These are phyloP conservation scores for Fraxinus sp. DNA, from an alignment of 305 asterid genomes.

Conservation along the genomic window DNA sequence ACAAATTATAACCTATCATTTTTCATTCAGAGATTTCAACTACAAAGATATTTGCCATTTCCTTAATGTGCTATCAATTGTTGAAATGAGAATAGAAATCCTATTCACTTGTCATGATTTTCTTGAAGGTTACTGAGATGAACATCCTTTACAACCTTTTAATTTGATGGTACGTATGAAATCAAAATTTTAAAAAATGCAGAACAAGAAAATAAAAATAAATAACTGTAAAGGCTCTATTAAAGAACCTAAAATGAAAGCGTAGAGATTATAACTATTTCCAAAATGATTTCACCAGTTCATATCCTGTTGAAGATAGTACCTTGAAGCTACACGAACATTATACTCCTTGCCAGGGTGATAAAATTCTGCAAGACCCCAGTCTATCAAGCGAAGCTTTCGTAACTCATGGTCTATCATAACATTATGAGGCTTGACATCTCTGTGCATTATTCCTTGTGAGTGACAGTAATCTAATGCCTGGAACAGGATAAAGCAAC, in stretches of 20 bases:
- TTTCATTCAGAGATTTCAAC: not conserved
- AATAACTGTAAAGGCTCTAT: not conserved
- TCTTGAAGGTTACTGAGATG: not conserved
- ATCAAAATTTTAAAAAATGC: not conserved
- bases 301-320: slow-evolving; percentile 10
- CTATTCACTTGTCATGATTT: not conserved
- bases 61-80: not conserved
- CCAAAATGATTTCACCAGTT: not conserved
- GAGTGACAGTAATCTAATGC: slow-evolving; percentile 91
- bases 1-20: not conserved
- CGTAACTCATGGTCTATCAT: slow-evolving; percentile 93
- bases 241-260: not conserved
- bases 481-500: slow-evolving; percentile 39
- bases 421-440: slow-evolving; percentile 90
- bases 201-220: not conserved
- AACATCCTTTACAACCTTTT: not conserved
- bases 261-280: not conserved
- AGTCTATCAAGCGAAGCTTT: slow-evolving; percentile 83
- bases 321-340: slow-evolving; percentile 97
- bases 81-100: not conserved
- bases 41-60: not conserved
- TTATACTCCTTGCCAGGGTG: slow-evolving; percentile 89
- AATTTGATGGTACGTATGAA: not conserved
- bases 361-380: slow-evolving; percentile 97
- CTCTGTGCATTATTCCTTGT: slow-evolving; percentile 97